Evolutionary conservation across 805 yeast species (phyloP), one percentile per base, ranked within the genome.

Genomic region (Yarrowia porcina): DNA sequence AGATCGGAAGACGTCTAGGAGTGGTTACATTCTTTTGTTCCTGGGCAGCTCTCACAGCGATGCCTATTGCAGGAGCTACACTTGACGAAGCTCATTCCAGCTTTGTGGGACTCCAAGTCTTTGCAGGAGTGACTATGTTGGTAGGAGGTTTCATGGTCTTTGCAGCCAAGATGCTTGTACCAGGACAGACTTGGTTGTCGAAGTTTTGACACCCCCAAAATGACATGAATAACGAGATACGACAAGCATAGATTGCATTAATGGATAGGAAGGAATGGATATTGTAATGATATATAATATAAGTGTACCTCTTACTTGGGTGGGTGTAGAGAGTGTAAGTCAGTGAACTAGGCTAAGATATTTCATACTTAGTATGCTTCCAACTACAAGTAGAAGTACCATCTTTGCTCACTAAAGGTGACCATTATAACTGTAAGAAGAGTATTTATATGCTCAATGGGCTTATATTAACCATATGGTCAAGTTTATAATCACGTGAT

Each of bases 1-100:
- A 84, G 62, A 87, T 86, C 70, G 92, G 92, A 18, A 83, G 82
- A 66, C 74, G 87, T 21, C 87, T 83, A 65, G 91, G 91, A 0
- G 79, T 89, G 13, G 80, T 84, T 65, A 86, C 84, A 70, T 83
- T 83, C 50, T 67, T 76, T 32, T 75, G 71, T 17, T 71, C 75
- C 42, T 68, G 75, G 45, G 78, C 74, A 3, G 69, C 73, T 4
- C 70, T 75, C 21, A 73, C 74, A 1, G 78, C 79, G 8, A 66
- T 74, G 50, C 79, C 79, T 6, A 67, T 75, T 17, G 75, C 76
- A 6, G 79, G 78, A n/a, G 72, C 61, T 3, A 54, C 47, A 10
- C 35, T 54, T 13, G 61, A 39, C 15, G 47, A 39, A 17, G 47
- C 18, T 3, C 61, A 54, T 13, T 4, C 49, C 4, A 20, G 38